These are phyloP conservation scores for Penicillium frequentans DNA, from an alignment of 2,329 filamentous ascomycete genomes.

Conservation along the genomic window DNA sequence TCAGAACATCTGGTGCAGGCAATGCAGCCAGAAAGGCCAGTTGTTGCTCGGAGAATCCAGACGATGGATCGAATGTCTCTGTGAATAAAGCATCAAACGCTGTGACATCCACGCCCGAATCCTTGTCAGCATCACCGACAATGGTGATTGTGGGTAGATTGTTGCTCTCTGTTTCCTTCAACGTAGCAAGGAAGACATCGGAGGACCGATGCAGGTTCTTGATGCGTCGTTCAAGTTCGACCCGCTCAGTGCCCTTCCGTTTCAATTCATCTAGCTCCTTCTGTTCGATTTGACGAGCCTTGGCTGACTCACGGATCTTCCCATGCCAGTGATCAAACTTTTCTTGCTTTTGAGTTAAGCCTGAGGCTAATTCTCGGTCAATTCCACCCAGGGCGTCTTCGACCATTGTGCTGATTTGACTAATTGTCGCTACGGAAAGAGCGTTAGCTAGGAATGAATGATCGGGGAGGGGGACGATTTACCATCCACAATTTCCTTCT, in stretches of 20 bases:
- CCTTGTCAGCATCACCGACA: constrained; percentile 51
- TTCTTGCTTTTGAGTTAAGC: constrained; percentile 80
- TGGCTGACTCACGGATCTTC: constrained; percentile 76
- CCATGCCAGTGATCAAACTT: constrained; percentile 79
- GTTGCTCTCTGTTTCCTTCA: constrained; percentile 50
- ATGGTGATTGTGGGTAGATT: constrained; percentile 46
- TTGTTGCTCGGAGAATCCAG: constrained; percentile 42
- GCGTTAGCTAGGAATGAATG: constrained; percentile 34
- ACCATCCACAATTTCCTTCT: constrained; percentile 49
- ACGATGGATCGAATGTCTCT: constrained; percentile 41
- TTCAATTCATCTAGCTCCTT: constrained; percentile 71
- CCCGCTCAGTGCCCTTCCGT: constrained; percentile 62
- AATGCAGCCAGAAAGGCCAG: constrained; percentile 50
- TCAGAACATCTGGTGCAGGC: constrained; percentile 62
- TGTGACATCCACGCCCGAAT: constrained; percentile 36
- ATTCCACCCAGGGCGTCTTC: constrained; percentile 79
- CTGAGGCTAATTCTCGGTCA: constrained; percentile 73
- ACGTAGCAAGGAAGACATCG: constrained; percentile 64
- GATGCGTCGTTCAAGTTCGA: constrained; percentile 68
- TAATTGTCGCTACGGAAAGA: constrained; percentile 33
- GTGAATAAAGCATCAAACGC: constrained; percentile 40
- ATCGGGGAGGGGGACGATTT: constrained; percentile 11
- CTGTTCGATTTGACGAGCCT: constrained; percentile 74
- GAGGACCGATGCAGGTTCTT: constrained; percentile 74
- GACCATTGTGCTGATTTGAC: constrained; percentile 61